Evolutionary conservation across 495 filamentous ascomycete species (phyloP), one percentile per base, ranked within the genome.

Genomic region (Neohortaea acidophila): DNA sequence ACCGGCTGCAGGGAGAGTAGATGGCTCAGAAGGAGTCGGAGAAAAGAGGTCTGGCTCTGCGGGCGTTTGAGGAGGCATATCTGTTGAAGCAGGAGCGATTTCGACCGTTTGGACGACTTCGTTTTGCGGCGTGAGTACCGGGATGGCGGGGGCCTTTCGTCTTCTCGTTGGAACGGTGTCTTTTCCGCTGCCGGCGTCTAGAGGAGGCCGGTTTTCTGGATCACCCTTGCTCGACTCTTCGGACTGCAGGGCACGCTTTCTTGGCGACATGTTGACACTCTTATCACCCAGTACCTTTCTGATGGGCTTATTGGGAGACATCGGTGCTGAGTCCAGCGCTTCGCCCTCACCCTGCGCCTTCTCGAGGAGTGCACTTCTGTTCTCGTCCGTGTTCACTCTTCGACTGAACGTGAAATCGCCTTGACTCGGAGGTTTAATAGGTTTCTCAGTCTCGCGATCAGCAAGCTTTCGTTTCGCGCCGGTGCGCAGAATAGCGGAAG

Each of bases 401-500:
- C 56, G 48, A 37, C 51, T 59, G 47, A 68, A 76, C 38, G 68
- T 59, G 47, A 76, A 75, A 13, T 60, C 65, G 15, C 62, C 63
- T 23, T 40, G 29, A 17, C 58, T 56, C 14, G 39, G 44, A 17
- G 51, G 41, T 7, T 37, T 49, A 22, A 53, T 43, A 31, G 35
- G 39, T 31, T 62, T 55, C 13, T 67, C 60, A 4, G 27, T 17
- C 13, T 77, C 68, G 4, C 65, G 51, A 26, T 61, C 61, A 43
- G 61, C 71, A 20, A 79, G 64, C 51, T 80, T 80, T 23, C 75
- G 57, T 53, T 81, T 81, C 2, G 70, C 65, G 11, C 69, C 72
- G 13, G 63, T 63, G 34, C 64, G 68, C 1, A 63, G 40, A 11
- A 57, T 44, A 6, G 44, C 31, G 13, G 36, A 22, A 18, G 34